phyloP scores from a whole-genome alignment of 768 basidiomycete species.

The Kwoniella sp. region DNA sequence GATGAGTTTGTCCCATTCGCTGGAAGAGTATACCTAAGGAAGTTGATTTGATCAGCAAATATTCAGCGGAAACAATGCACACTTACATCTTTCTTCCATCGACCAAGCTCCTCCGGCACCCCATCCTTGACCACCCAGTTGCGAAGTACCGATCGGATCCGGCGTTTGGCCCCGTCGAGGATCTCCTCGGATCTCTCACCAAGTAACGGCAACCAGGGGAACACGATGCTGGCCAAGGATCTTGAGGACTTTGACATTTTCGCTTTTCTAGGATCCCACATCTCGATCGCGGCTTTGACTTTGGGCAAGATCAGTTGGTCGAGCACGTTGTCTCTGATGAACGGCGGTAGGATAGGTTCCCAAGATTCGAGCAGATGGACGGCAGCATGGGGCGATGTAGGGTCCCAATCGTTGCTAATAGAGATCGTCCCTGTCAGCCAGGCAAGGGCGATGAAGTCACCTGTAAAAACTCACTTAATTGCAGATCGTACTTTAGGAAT shows the following conservation, averaged over 20 bases:
- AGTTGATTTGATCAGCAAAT: conserved; percentile 1
- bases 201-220: conserved; percentile 92
- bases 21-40: conserved; percentile 68
- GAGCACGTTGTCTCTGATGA: conserved; percentile 90
- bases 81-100: conserved; percentile 76
- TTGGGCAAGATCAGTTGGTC: conserved; percentile 96
- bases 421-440: not conserved
- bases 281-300: conserved; percentile 75
- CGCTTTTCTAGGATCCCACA: conserved; percentile 63
- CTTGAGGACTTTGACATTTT: conserved; percentile 57
- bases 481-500: conserved; percentile 88
- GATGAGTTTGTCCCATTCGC: conserved; percentile 88
- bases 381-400: conserved; percentile 70
- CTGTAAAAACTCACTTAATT: conserved; percentile 70
- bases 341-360: conserved; percentile 81
- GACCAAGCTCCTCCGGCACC: conserved; percentile 70
- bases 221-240: conserved; percentile 76
- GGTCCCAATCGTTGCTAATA: conserved; percentile 81
- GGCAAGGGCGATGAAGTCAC: too few species aligned
- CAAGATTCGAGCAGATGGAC: conserved; percentile 84
- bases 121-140: conserved; percentile 73
- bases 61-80: not conserved
- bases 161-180: conserved; percentile 82
- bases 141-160: conserved; percentile 76
- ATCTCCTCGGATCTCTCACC: conserved; percentile 79